Evolutionary conservation across 352 stramenopile species (phyloP), one percentile per base, ranked within the genome.

Genomic region (Phytopythium chamaehyphon): DNA sequence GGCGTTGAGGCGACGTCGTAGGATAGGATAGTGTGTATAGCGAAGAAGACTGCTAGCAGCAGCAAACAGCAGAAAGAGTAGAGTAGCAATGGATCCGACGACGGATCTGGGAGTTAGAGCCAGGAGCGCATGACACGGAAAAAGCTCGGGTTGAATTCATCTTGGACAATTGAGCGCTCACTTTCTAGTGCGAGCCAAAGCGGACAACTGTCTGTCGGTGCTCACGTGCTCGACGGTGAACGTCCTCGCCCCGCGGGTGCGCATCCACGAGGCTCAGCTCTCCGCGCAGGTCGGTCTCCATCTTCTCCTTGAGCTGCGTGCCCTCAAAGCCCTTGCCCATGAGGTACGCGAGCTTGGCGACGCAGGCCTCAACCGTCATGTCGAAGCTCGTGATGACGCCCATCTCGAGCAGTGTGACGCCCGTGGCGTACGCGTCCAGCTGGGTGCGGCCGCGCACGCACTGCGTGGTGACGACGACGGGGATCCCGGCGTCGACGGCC

Each of bases 341-440:
- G 23, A 98, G 70, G 65, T 98, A 98, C 37, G 82, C 88, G 39
- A 98, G 69, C 66, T 99, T 98, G 57, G 86, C 84, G 21, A 96
- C 79, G 43, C 77, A 90, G 43, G 93, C 93, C 70, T 99, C 96
- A 33, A 98, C 88, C 16, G 96, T 98, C 95, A 98, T 98, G 67
- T 98, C 95, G 31, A 88, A 76, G 14, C 86, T 95, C 35, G 83
- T 96, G 49, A 99, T 92, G n/a, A 98, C 96, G 31, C 96, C 95
- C 59, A 93, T 90, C 8, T 86, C 69, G 8, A 93, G 65, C 51
- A 98, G 64, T 23, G 88, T 83, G 19, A 91, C 63, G 24, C 95
- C 96, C 8, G 94, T 96, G 1, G 92, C 92, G 64, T 98, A 99
- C 56, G 93, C 85, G 48, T 95, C 86, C 21, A 98, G 63, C 57